Percentiles rank a stretch among this genome's conserved stretches.
Evolutionary conservation across 1,284 basidiomycete genomes (phyloP).

Genomic region (Rhodotorula sp.): DNA sequence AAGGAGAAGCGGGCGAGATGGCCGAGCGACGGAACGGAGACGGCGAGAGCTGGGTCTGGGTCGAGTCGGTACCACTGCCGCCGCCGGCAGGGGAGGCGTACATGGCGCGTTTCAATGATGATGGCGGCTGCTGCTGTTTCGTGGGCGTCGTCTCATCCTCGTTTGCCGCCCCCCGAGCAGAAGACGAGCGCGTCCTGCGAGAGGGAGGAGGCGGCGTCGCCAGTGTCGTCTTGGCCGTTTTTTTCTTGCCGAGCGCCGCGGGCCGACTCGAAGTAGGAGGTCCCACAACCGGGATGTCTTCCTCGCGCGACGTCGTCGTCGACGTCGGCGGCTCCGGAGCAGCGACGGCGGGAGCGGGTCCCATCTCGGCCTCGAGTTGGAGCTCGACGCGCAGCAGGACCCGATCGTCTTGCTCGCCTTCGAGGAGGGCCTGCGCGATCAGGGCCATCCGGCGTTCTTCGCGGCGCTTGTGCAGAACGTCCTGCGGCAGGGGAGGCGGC

Average conservation of each 20-base stretch:
- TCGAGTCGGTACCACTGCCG: background rate
- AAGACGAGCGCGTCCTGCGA: slow-evolving; percentile 11
- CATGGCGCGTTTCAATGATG: background rate
- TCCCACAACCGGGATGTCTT: background rate
- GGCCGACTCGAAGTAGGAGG: background rate
- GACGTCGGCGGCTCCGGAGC: background rate
- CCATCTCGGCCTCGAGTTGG: slow-evolving; percentile 7
- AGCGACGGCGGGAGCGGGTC: background rate
- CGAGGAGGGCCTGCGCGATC: slow-evolving; percentile 20
- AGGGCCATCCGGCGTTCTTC: slow-evolving; percentile 17
- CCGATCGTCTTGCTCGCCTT: slow-evolving; percentile 12
- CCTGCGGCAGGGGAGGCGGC: background rate
- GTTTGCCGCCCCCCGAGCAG: background rate
- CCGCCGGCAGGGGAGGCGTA: background rate
- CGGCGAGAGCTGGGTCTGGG: background rate
- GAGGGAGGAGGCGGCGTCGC: background rate
- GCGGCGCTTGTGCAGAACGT: background rate
- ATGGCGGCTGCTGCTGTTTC: background rate
- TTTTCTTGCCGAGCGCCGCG: background rate
- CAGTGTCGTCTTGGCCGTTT: background rate
- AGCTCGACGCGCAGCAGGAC: slow-evolving; percentile 9
- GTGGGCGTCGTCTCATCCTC: background rate
- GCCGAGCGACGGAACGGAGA: background rate
- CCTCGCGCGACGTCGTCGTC: background rate
- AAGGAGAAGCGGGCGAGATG: slow-evolving; percentile 7